phyloP scores from a whole-genome alignment of 129 eudicot species.

The Arctium minus region DNA sequence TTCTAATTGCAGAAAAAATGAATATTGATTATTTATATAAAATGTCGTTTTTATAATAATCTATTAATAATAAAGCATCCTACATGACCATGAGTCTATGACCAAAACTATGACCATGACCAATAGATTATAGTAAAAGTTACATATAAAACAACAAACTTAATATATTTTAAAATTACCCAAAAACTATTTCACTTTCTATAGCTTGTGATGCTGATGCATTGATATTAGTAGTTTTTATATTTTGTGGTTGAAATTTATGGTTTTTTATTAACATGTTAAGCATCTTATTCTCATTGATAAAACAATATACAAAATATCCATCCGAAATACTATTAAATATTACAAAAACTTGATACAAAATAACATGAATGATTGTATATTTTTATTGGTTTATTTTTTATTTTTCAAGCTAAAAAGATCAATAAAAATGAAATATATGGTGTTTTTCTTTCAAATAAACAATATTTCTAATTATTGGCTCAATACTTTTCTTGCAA shows the following conservation, averaged over 20 bases:
- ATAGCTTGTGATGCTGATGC: background rate
- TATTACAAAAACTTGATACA: background rate
- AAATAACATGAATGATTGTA: background rate
- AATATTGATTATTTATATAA: background rate
- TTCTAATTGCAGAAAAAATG: background rate
- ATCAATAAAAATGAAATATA: background rate
- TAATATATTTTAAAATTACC: background rate
- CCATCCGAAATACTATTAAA: background rate
- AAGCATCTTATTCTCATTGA: constrained; percentile 24
- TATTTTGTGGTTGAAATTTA: background rate
- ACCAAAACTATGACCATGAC: background rate
- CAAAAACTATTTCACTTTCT: background rate
- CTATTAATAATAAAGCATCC: background rate
- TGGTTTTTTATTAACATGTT: background rate
- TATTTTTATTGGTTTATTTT: background rate
- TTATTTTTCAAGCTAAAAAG: background rate
- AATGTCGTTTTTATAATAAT: background rate
- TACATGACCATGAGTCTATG: background rate
- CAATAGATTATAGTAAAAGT: background rate
- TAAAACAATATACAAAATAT: background rate
- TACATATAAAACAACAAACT: background rate
- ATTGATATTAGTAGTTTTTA: background rate
- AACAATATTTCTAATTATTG: background rate
- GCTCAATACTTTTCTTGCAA: background rate
- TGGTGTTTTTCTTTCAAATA: background rate